Base-by-base conservation (phyloP, 2,329 filamentous ascomycete species). In the Beauveria medogensis region DNA sequence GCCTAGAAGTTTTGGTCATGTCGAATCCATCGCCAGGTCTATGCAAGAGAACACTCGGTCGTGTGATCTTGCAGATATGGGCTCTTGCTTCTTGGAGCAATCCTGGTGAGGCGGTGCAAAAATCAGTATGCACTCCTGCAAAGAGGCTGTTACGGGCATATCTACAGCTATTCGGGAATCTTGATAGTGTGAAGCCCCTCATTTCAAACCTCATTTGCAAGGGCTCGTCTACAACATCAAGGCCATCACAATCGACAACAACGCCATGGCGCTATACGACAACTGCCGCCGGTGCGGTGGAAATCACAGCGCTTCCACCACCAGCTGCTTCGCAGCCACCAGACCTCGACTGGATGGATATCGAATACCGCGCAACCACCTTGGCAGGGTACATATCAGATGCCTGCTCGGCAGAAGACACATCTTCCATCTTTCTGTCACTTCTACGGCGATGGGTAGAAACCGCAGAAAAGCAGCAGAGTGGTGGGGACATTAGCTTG, bases 21-120 rank as follows among this genome's bases (percentile, higher is more conserved):
- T 87, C 85, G 0, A 87, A 88, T 67, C 86, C 86, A 0, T 87
- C 89, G 60, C 83, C 86, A 0, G 85, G 85, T 0, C 72, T 90
- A 10, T 82, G 85, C 50, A 85, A 80, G 64, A 77, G 88, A 55
- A 74, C 91, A 0, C 71, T 90, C 2, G 74, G 76, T 3, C 83
- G 83, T 0, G 68, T 89, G 2, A 66, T 88, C 3, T 71, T 85
- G 5, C 81, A 86, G 1, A 73, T 91, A 0, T 91, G 88, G 88
- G 76, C 80, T 1, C 68, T 90, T 18, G 75, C 82, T 1, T 82
- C 81, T 5, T 84, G 83, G 78, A 67, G 72, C 1, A 70, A 69
- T 8, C 65, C 74, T 5, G 66, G 71, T 8, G 55, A 69, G 0
- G 63, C 68, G 2, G 67, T 72, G 5, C 72, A 76, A 20, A 71